Base-by-base conservation (phyloP, 495 filamentous ascomycete species). In the Talaromyces nanjingensis region DNA sequence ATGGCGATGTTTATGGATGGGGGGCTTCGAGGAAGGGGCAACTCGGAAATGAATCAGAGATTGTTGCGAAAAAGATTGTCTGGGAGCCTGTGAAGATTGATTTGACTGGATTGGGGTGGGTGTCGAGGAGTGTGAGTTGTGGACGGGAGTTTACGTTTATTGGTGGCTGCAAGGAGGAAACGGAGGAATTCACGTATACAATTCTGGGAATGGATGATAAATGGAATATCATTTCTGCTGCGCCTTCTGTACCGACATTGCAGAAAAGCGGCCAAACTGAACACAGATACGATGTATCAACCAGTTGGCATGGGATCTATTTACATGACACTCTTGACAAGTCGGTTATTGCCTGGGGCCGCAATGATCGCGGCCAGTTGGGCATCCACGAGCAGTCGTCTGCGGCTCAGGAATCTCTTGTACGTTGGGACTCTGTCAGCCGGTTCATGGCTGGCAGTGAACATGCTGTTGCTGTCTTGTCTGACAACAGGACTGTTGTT, bases 1-100 rank as follows among this genome's bases (percentile, higher is more conserved):
- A 88, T 71, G 93, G 92, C 2, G 79, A 88, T 1, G 87, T 88
- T 1, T 97, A 88, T 72, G 94, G 93, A 2, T 97, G 94, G 94
- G 94, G 94, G 2, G 87, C 79, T 65, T 86, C 86, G 6, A 81
- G 92, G 29, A 92, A 96, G 75, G 92, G 92, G 0, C 93, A 98
- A 71, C 72, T 98, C 0, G 92, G 91, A 4, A 71, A 75, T 1
- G 49, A 63, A 3, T 73, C 67, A 11, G 78, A 65, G 0, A 20
- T 18, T 0, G 52, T 53, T 0, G 4, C 4, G 2, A 25, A 59
- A 29, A 80, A 74, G 60, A 76, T 86, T 31, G 73, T 87, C 6
- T 81, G 76, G 73, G 65, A 65, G 24, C 93, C 93, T 11, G 76
- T 79, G 4, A 83, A 76, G 70, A 78, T 97, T 39, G 66, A 71